These are phyloP conservation scores for Alternaria ethzedia DNA, from an alignment of 2,329 filamentous ascomycete genomes.

Conservation along the genomic window DNA sequence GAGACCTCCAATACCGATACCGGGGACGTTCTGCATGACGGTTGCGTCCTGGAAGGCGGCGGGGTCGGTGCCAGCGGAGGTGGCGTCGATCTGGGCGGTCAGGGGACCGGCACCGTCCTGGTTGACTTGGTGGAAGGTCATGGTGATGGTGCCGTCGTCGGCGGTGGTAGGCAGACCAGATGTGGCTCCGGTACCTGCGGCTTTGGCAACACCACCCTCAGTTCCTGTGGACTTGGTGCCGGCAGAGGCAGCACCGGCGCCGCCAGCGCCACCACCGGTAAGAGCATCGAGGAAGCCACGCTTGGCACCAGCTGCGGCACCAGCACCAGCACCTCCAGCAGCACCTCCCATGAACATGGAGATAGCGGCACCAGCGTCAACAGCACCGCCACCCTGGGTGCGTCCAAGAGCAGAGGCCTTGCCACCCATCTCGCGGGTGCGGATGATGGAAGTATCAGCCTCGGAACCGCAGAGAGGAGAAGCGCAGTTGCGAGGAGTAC, in stretches of 20 bases:
- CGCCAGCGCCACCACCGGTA: conserved; percentile 22
- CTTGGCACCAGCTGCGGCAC: conserved; percentile 9
- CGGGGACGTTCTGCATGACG: conserved; percentile 68
- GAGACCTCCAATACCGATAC: conserved; percentile 62
- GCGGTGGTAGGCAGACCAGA: conserved; percentile 66
- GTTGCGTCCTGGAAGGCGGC: conserved; percentile 65
- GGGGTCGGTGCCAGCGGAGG: conserved; percentile 67
- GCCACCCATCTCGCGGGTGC: conserved; percentile 63
- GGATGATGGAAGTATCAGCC: conserved; percentile 74
- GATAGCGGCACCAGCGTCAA: conserved; percentile 10
- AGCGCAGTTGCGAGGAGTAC: conserved; percentile 71
- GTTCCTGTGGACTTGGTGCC: conserved; percentile 56
- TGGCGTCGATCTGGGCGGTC: conserved; percentile 65
- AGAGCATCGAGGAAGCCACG: conserved; percentile 38
- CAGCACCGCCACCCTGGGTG: conserved; percentile 65
- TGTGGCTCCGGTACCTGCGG: conserved; percentile 61
- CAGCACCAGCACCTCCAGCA: conserved; percentile 24
- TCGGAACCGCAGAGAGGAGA: conserved; percentile 68
- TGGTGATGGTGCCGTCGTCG: conserved; percentile 66
- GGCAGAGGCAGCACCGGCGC: conserved; percentile 23
- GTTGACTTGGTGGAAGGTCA: conserved; percentile 74
- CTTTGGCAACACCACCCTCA: conserved; percentile 62
- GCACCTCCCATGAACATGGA: conserved; percentile 10
- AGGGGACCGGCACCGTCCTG: conserved; percentile 72
- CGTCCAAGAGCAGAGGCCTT: conserved; percentile 68